Base-by-base conservation (phyloP, 1,139 yeast genomes). In the Protomyces lactucae-debilis region DNA sequence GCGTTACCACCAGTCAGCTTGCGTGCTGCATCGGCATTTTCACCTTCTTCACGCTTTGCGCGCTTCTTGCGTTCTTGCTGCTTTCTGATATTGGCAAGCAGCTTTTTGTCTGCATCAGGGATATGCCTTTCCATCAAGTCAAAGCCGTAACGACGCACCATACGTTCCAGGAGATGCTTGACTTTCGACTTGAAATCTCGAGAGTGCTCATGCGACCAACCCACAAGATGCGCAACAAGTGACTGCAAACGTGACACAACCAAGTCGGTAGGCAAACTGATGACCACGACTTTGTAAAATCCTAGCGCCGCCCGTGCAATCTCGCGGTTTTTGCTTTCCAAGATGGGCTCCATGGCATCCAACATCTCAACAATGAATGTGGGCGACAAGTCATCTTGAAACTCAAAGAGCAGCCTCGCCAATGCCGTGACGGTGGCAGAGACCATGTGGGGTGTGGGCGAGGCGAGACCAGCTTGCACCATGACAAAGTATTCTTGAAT, bases 401-500 rank as follows among this genome's bases (percentile, higher is more conserved):
- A 95, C 76, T 93, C 98, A 75, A 85, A 93, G 54, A 93, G 82
- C 63, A 92, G 79, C 73, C 97, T 86, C 52, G 96, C 86, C 65
- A 93, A 80, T 0, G 97, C 96, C 8, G 97, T 90, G 69, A 95
- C 85, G 16, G 98, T 87, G 18, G 98, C 97, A 72, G 97, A 88
- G 57, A 93, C 88, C 97, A 92, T 92, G 75, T 92, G 96, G 39
- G 95, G 93, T 52, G 95, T 83, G 70, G 87, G 86, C 64, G 97
- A 97, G 45, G 95, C 97, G 70, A 95, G 81, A 77, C 99, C 99
- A 55, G 97, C 99, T 76, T 95, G 85, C 28, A 93, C 87, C 88
- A 93, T 90, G 40, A 95, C 90, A 78, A 93, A 89, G 73, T 80
- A 91, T 76, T 91, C 97, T 55, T 85, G 82, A 67, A 93, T 80